phyloP scores from a whole-genome alignment of 805 yeast genomes.

The Teunomyces gatunensis region DNA sequence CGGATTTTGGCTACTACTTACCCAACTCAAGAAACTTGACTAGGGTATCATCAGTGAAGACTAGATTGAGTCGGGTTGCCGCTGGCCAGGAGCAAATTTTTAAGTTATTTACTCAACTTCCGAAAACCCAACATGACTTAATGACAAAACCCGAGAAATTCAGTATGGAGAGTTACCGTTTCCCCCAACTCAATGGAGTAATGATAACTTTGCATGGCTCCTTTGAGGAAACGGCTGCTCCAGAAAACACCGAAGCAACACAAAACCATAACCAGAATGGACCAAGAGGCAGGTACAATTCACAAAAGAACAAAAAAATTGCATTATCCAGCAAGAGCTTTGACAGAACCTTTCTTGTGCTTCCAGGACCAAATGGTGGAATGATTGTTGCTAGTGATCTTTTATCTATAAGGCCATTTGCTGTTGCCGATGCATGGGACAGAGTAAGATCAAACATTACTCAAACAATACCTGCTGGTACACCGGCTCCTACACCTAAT shows the following conservation, averaged over 20 bases:
- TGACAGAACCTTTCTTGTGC: constrained; percentile 80
- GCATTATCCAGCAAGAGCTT: constrained; percentile 66
- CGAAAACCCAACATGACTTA: constrained; percentile 75
- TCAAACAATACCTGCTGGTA: constrained; percentile 9
- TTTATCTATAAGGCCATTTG: constrained; percentile 61
- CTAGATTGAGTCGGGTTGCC: constrained; percentile 58
- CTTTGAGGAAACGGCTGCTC: constrained; percentile 65
- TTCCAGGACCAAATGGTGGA: constrained; percentile 63
- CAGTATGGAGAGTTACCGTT: constrained; percentile 75
- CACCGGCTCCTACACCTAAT: constrained; percentile 12
- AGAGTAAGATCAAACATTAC: constrained; percentile 8
- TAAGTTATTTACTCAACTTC: constrained; percentile 62
- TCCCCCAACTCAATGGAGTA: constrained; percentile 71
- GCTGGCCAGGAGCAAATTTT: constrained; percentile 68
- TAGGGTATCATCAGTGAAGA: constrained; percentile 53
- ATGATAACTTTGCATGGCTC: constrained; percentile 81
- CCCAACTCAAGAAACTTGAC: constrained; percentile 75
- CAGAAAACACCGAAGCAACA: constrained; percentile 37
- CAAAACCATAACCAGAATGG: constrained; percentile 9
- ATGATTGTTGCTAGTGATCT: constrained; percentile 87
- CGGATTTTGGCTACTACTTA: constrained; percentile 62
- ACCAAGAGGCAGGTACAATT: constrained; percentile 13
- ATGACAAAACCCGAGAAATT: constrained; percentile 60
- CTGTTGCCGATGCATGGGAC: constrained; percentile 58
- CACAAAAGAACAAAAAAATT: constrained; percentile 26